Evolutionary conservation across 768 basidiomycete genomes (phyloP).

Genomic region (Mycena polygramma): DNA sequence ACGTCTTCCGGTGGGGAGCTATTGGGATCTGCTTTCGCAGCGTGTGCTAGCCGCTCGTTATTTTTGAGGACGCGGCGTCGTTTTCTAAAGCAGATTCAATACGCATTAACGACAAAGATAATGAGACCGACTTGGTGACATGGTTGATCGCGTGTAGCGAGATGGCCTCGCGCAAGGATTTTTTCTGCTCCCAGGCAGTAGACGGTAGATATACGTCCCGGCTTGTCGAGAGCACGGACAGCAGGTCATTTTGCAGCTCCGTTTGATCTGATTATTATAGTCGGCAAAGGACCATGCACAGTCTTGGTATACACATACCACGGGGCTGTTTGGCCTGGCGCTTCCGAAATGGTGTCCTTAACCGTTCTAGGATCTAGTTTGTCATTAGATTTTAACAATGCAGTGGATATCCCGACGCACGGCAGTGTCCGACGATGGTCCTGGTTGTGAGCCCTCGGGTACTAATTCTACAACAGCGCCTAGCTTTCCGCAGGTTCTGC

Average conservation of each 20-base stretch:
- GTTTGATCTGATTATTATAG: conserved; percentile 53
- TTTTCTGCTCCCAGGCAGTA: conserved; percentile 73
- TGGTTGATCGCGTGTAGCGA: conserved; percentile 91
- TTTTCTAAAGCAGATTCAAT: conserved; percentile 68
- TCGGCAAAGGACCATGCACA: neutral
- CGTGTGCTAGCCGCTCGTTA: conserved; percentile 89
- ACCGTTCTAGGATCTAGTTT: conserved; percentile 67
- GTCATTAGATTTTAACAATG: neutral
- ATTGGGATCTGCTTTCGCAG: conserved; percentile 66
- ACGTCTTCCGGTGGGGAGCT: conserved; percentile 76
- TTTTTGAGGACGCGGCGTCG: conserved; percentile 92
- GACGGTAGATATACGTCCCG: conserved; percentile 84
- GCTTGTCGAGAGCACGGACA: conserved; percentile 75
- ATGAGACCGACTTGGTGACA: conserved; percentile 79
- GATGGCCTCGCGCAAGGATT: conserved; percentile 73
- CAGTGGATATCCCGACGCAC: conserved; percentile 38
- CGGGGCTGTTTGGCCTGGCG: conserved; percentile 66
- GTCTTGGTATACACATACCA: conserved; percentile 54
- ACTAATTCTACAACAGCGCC: conserved; percentile 66
- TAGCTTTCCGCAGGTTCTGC: conserved; percentile 67
- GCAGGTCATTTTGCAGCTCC: conserved; percentile 74
- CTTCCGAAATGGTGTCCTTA: conserved; percentile 67
- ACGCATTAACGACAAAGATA: conserved; percentile 1
- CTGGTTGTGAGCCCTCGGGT: conserved; percentile 55
- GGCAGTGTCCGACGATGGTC: conserved; percentile 45